Percentiles rank a stretch among this genome's conserved stretches.
These are phyloP conservation scores for Kwoniella sp. DNA, from an alignment of 768 basidiomycete species.

Conservation along the genomic window DNA sequence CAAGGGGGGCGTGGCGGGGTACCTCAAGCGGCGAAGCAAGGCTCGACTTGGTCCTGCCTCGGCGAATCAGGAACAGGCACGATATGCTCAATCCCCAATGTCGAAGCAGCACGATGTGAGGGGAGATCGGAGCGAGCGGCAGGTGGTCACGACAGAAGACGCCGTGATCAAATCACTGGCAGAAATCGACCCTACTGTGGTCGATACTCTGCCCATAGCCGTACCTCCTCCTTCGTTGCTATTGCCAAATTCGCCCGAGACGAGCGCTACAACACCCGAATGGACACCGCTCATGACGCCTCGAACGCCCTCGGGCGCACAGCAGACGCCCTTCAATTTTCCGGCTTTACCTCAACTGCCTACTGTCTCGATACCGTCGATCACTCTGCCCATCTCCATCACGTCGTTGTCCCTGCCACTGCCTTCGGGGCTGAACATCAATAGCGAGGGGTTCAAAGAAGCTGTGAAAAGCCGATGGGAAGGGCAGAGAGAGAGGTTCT, in stretches of 20 bases:
- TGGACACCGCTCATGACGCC: slow-evolving; percentile 46
- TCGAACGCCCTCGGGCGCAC: slow-evolving; percentile 32
- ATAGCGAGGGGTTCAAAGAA: slow-evolving; percentile 40
- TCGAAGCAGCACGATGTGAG: background rate
- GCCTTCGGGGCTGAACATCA: slow-evolving; percentile 12
- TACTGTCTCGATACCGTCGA: slow-evolving; percentile 17
- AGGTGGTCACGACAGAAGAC: background rate
- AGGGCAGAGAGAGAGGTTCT: slow-evolving; percentile 38
- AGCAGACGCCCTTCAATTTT: slow-evolving; percentile 12
- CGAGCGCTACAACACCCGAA: slow-evolving; percentile 27
- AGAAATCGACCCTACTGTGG: slow-evolving; percentile 16
- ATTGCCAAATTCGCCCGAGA: background rate
- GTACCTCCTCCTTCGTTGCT: background rate
- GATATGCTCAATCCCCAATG: no score
- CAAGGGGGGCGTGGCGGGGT: slow-evolving; percentile 61
- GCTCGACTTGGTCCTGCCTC: no score
- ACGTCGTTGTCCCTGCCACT: slow-evolving; percentile 26
- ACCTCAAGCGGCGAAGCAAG: slow-evolving; percentile 58
- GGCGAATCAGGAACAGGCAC: no score
- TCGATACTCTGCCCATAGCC: slow-evolving; percentile 11
- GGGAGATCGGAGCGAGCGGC: background rate
- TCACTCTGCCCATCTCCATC: slow-evolving; percentile 22
- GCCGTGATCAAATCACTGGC: slow-evolving; percentile 5
- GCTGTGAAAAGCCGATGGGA: slow-evolving; percentile 47
- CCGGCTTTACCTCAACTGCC: slow-evolving; percentile 1